Base-by-base conservation (phyloP, 1,284 basidiomycete species). In the Ustanciosporium gigantosporum region DNA sequence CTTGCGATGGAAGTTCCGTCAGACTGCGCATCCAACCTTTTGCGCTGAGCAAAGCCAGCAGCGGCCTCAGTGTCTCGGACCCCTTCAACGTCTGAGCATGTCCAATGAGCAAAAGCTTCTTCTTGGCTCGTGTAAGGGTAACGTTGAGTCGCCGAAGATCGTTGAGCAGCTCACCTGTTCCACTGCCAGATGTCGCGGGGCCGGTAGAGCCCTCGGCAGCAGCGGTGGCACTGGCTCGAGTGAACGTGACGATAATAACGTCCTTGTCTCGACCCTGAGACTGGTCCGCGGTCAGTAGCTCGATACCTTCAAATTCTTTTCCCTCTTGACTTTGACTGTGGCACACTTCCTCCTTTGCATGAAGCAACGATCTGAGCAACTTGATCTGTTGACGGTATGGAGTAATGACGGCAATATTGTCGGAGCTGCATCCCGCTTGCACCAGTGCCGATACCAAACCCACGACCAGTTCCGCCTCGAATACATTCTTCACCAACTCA, bases 331-430 rank as follows among this genome's bases (percentile, higher is more conserved):
- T 16, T 19, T 39, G 20, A 31, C 36, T n/a, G 15, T 13, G 17
- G 20, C 22, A n/a, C 20, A 9, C 32, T 13, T 13, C 17, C 14
- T 9, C 8, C 11, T 9, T 8, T 19, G 32, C 9, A 19, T 35
- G 9, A 8, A 61, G 43, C 14, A 56, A 36, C 14, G 41, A 82
- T 78, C 65, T 90, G 73, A 92, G 79, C 0, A 93, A 82, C 79
- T 96, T 95, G 80, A 93, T 87, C 77, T 99, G 95, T 70, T 97
- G 93, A 1, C 93, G 85, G 76, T 97, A 97, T 24, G 92, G 82
- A 8, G 92, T 89, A 68, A 98, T 88, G 55, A 96, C 82, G 2
- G 88, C 94, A 46, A 98, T 86, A 66, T 93, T 86, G 1, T 83
- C 79, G 50, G 87, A 41, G 80, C 2, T 76, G 61, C 14, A 94